A percentile compares a stretch with the other conserved stretches of the same genome.
phyloP scores from a whole-genome alignment of 148 eudicot species.

The Chenopodium formosanum region DNA sequence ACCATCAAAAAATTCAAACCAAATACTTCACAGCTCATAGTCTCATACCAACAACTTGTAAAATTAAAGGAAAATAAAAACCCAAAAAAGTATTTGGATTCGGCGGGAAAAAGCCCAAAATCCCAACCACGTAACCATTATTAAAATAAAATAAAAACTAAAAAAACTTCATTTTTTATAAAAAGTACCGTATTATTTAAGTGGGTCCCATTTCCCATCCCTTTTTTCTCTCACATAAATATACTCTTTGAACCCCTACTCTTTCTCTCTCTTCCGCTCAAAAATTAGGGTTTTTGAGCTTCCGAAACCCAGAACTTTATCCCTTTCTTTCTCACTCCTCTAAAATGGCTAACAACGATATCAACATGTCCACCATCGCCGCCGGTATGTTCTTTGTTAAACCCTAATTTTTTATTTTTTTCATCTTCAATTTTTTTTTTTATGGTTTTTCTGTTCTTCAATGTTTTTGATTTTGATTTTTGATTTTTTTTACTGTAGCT shows the following conservation, averaged over 20 bases:
- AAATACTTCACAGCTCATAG: background rate
- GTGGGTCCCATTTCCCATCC: background rate
- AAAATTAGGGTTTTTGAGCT: constrained; percentile 27
- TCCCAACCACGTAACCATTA: background rate
- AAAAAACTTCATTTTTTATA: background rate
- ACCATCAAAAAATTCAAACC: too few species aligned
- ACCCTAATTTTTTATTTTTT: constrained; percentile 6
- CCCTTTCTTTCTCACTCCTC: background rate
- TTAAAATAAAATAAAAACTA: background rate
- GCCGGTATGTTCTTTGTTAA: constrained; percentile 19
- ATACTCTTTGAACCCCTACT: background rate
- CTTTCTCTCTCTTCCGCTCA: constrained; percentile 2
- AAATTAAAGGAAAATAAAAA: background rate
- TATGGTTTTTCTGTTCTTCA: background rate
- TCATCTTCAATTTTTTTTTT: background rate
- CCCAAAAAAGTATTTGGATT: background rate
- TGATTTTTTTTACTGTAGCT: background rate
- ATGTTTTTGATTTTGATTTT: too few species aligned
- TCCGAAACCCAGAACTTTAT: background rate
- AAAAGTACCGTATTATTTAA: too few species aligned
- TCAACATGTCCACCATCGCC: constrained; percentile 24
- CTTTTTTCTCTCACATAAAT: background rate
- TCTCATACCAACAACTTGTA: background rate
- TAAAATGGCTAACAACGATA: constrained; percentile 20
- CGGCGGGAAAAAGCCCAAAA: constrained; percentile 12